A percentile compares a stretch with the other conserved stretches of the same genome.
Conservation (phyloP, 768 basidiomycete genomes). For the Candolleomyces efflorescens region DNA sequence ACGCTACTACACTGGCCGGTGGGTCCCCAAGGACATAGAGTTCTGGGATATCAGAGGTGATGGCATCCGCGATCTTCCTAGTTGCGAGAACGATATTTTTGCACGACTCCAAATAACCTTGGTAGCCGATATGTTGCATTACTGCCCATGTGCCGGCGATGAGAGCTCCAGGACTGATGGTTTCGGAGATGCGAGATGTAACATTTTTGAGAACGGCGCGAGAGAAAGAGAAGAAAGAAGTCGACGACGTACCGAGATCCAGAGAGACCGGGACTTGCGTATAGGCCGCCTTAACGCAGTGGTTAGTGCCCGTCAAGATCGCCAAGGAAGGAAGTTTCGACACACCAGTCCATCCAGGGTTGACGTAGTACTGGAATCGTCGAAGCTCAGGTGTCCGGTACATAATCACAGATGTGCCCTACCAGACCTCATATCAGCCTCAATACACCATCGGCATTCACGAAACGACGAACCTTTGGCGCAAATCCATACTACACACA, state of each 20-base stretch:
- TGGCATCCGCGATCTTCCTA: conserved; percentile 61
- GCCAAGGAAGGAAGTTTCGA: conserved; percentile 2
- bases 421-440: background rate
- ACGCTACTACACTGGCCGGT: conserved; percentile 87
- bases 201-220: background rate
- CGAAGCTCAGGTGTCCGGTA: conserved; percentile 77
- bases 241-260: conserved; percentile 73
- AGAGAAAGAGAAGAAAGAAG: background rate
- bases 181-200: no score
- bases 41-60: conserved; percentile 70
- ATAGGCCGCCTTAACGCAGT: conserved; percentile 65
- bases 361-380: conserved; percentile 82
- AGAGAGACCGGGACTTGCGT: conserved; percentile 84
- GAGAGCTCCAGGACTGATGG: conserved; percentile 75
- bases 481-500: conserved; percentile 79
- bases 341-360: conserved; percentile 72
- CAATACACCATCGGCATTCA: background rate
- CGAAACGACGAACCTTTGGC: conserved; percentile 58
- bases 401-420: conserved; percentile 96
- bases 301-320: background rate
- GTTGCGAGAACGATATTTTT: conserved; percentile 74
- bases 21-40: conserved; percentile 89
- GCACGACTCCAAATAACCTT: conserved; percentile 88
- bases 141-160: conserved; percentile 97
- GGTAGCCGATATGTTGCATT: conserved; percentile 87